A percentile compares a stretch with the other conserved stretches of the same genome.
Conservation (phyloP, 148 eudicot genomes). For the Vaccinium macrocarpon region DNA sequence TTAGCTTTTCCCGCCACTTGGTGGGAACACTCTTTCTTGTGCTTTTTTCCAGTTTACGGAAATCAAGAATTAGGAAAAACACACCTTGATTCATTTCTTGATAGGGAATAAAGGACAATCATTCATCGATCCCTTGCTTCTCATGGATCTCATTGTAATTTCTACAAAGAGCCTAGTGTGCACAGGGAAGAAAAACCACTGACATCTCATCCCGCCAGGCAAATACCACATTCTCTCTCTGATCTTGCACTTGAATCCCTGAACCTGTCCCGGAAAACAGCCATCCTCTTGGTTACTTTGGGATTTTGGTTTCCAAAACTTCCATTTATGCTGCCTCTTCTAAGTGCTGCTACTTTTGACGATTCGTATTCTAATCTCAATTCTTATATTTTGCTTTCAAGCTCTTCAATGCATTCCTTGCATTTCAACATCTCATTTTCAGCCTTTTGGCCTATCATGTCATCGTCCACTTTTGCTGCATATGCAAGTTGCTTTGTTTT, state of each 20-base stretch:
- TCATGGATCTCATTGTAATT: slow-evolving; percentile 84
- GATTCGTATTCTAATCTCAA: slow-evolving; percentile 63
- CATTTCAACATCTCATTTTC: slow-evolving; percentile 57
- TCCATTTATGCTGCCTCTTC: slow-evolving; percentile 49
- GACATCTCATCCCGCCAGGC: slow-evolving; percentile 80
- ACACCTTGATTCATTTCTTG: slow-evolving; percentile 58
- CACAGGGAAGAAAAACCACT: slow-evolving; percentile 84
- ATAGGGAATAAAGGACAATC: slow-evolving; percentile 66
- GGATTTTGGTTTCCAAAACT: slow-evolving; percentile 37
- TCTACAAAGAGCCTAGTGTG: slow-evolving; percentile 82
- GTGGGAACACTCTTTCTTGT: not conserved
- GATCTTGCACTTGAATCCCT: slow-evolving; percentile 57
- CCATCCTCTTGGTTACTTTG: slow-evolving; percentile 20
- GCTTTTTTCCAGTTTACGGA: not conserved
- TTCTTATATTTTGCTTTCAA: slow-evolving; percentile 59
- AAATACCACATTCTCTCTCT: slow-evolving; percentile 86
- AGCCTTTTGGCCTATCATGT: slow-evolving; percentile 44
- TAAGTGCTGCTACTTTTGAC: slow-evolving; percentile 72
- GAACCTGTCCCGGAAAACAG: slow-evolving; percentile 30
- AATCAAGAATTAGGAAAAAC: slow-evolving; percentile 53
- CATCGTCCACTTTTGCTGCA: slow-evolving; percentile 57
- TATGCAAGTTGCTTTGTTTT: slow-evolving; percentile 58
- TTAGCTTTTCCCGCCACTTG: not conserved
- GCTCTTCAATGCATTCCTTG: slow-evolving; percentile 57
- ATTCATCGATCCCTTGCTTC: slow-evolving; percentile 72